Percentiles rank a stretch among this genome's conserved stretches.
These are phyloP conservation scores for Stachybotrys echinatus DNA, from an alignment of 2,329 filamentous ascomycete genomes.

Conservation along the genomic window DNA sequence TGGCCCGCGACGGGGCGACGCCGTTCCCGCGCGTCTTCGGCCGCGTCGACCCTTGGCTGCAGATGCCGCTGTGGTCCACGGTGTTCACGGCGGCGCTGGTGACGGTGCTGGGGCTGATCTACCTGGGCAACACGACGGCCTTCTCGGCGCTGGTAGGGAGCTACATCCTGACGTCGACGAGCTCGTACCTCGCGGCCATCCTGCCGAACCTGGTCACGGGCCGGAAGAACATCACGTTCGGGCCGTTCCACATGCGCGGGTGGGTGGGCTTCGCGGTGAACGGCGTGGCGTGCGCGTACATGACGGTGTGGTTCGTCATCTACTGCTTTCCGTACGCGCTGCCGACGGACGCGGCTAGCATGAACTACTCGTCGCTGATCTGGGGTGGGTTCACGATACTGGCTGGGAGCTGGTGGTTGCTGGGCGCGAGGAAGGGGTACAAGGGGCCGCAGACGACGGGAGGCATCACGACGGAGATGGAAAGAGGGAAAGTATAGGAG, in stretches of 20 bases:
- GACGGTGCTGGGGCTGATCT: constrained; percentile 57
- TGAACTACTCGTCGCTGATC: constrained; percentile 48
- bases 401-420: constrained; percentile 35
- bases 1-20: constrained; percentile 33
- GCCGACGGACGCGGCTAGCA: constrained; percentile 38
- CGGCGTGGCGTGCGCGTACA: constrained; percentile 48
- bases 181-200: constrained; percentile 55
- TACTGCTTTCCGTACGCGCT: constrained; percentile 53
- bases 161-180: constrained; percentile 30
- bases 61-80: constrained; percentile 41
- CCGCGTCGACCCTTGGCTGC: constrained; percentile 19
- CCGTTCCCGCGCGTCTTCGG: constrained; percentile 23
- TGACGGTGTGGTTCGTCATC: constrained; percentile 56
- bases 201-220: constrained; percentile 47
- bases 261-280: constrained; percentile 45
- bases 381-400: constrained; percentile 34
- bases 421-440: constrained; percentile 16
- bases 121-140: constrained; percentile 60
- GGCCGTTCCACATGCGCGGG: constrained; percentile 52
- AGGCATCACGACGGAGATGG: background rate
- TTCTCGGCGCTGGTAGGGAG: constrained; percentile 61
- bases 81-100: constrained; percentile 35
- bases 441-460: background rate
- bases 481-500: background rate
- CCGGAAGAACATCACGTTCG: constrained; percentile 34